phyloP scores from a whole-genome alignment of 352 stramenopile genomes.

The Pythium aquatile region DNA sequence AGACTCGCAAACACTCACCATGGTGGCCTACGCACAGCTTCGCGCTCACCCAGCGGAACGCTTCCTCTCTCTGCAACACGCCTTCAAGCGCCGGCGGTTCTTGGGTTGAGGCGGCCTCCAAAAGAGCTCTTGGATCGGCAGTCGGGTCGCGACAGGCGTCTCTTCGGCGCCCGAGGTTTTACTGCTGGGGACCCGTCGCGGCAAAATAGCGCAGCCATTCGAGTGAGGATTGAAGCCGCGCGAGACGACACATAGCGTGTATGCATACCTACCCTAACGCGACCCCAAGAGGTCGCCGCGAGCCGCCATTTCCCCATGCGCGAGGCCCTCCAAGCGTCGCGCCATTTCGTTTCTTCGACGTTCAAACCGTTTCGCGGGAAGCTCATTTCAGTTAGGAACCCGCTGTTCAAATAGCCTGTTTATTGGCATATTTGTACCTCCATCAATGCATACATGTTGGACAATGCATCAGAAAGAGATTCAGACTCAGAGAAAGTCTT shows the following conservation, averaged over 20 bases:
- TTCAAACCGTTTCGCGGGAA: constrained; percentile 1
- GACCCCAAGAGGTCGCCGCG: background rate
- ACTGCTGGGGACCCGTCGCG: background rate
- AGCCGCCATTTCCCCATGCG: background rate
- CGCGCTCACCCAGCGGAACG: no score
- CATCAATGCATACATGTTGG: background rate
- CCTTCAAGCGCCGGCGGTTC: background rate
- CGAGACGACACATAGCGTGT: background rate
- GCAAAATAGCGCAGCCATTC: background rate
- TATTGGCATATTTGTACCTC: background rate
- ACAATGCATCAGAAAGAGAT: background rate
- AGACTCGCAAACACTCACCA: background rate
- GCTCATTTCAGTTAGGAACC: background rate
- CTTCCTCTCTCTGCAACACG: no score
- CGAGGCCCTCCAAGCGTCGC: background rate
- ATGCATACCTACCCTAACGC: constrained; percentile 1
- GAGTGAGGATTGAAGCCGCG: background rate
- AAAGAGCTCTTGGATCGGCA: background rate
- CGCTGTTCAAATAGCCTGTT: background rate
- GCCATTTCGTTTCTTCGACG: background rate
- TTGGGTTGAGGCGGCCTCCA: background rate
- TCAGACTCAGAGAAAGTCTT: background rate
- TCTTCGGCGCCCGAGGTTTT: constrained; percentile 3
- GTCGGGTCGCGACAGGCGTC: background rate
- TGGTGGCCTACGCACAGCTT: background rate